Evolutionary conservation across 257 asterid genomes (phyloP), one percentile per base, ranked within the genome.

Genomic region (Pogostemon cablin): DNA sequence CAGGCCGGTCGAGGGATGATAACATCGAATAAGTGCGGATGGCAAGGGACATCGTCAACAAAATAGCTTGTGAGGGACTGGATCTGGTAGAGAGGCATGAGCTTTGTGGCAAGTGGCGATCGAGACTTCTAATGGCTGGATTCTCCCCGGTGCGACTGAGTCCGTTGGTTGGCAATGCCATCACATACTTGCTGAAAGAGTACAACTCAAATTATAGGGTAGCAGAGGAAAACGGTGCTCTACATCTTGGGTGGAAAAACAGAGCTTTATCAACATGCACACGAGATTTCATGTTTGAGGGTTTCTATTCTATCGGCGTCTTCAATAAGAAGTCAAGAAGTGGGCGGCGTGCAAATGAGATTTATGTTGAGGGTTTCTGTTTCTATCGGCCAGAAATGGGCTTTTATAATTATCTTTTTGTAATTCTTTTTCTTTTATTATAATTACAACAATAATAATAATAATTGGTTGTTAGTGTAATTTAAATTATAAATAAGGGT

Each of bases 41-140:
- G 41, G 96, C 98, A 0, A 78, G 84, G 68, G 98, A 92, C 34
- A 79, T 92, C 0, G 98, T 92, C 37, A 92, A 92, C 82, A 83
- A 87, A 25, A 73, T 92, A 25, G 95, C 96, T 0, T 92, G 98
- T 25, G 96, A 92, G 84, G 98, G 93, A 52, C 67, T 55, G 0
- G 98, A 89, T 5, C 78, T 96, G 68, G 88, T 92, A 41, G 98
- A 92, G 64, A 86, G 98, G 73, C 98, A 92, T 5, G 98, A 92
- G 75, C 82, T 78, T 17, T 89, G 86, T 7, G 90, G 92, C 4
- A 87, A 92, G 85, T 92, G 98, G 98, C 81, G 86, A 59, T 10
- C 62, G 77, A 82, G 98, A 57, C 80, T 92, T 11, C 17, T 17
- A 37, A 92, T 89, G 96, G 98, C 96, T 0, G 95, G 96, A 48